These are phyloP conservation scores for Lobosporangium transversale DNA, from an alignment of 192 early-diverging fungal genomes.

Conservation along the genomic window DNA sequence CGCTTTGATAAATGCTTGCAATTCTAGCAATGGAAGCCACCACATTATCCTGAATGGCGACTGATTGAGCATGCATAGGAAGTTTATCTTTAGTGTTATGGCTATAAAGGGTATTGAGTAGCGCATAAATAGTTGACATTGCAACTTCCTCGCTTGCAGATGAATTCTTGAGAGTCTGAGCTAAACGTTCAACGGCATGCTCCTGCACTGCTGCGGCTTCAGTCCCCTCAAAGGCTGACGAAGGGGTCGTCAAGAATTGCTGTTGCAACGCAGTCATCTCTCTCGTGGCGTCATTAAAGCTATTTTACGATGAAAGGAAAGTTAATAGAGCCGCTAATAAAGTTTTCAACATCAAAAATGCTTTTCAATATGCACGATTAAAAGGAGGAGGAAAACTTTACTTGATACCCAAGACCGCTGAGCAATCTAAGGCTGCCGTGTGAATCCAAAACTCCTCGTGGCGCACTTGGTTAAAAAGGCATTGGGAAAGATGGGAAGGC, in stretches of 20 bases:
- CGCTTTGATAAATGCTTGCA: conserved; percentile 59
- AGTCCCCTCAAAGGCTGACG: conserved; percentile 61
- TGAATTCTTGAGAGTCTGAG: conserved; percentile 58
- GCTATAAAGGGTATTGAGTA: conserved; percentile 26
- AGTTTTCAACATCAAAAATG: background rate
- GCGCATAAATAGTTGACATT: conserved; percentile 28
- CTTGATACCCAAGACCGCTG: conserved; percentile 42
- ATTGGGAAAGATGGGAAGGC: conserved; percentile 56
- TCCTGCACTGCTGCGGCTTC: conserved; percentile 43
- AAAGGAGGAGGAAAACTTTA: conserved; percentile 30
- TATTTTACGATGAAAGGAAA: background rate
- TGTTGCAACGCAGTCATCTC: conserved; percentile 56
- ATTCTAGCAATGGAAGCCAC: conserved; percentile 62
- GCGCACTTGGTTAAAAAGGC: conserved; percentile 52
- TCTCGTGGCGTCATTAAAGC: conserved; percentile 33
- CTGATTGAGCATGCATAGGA: conserved; percentile 10
- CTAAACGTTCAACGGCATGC: conserved; percentile 60
- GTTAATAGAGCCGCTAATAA: background rate
- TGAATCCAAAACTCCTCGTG: conserved; percentile 53
- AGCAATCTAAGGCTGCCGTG: conserved; percentile 29
- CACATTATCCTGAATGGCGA: conserved; percentile 56
- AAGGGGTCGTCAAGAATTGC: conserved; percentile 63
- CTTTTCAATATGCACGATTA: background rate
- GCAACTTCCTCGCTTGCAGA: conserved; percentile 10
- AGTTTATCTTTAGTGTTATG: conserved; percentile 24